Evolutionary conservation across 768 basidiomycete species (phyloP), one percentile per base, ranked within the genome.

Genomic region (Nidularia pulvinata): DNA sequence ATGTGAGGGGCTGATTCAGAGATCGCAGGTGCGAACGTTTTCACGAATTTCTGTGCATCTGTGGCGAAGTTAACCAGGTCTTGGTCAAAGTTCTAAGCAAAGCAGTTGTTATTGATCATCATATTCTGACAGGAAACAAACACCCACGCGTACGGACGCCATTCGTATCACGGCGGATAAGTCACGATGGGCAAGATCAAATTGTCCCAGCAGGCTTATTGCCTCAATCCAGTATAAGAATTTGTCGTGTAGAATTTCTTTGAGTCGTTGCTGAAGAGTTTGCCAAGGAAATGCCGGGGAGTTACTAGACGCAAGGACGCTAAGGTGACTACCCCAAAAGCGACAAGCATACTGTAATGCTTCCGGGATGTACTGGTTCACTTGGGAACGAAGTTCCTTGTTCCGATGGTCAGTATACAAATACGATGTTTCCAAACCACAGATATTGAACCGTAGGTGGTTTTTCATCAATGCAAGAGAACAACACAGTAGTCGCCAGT

Each of bases 371-470:
- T 52, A 51, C 13, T 56, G 49, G 35, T 60, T 34, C 7, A 67
- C 56, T 10, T 61, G 60, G 0, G 30, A 9, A 19, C 55, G 42
- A 6, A 72, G 55, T 52, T 66, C 25, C 25, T 25, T 25, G 25
- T 25, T 25, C 25, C 25, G 25, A 4, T 25, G 25, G 25, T 25
- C 25, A 25, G 25, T 25, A 25, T 25, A 25, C 25, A 25, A 25
- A 49, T 66, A 63, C 2, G 72, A 73, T 9, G 61, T 65, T 33
- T 61, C 55, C 7, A 75, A 50, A 6, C 63, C 33, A 56, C 66
- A 69, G 33, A 75, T 71, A 51, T 75, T 71, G 58, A 76, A 75
- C 48, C 55, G 53, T 7, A 75, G 62, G 6, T 55, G 49, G 16
- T 51, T 33, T 9, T 65, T 55, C 73, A 74, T 68, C 14, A 66